Evolutionary conservation across 139 green algal species (phyloP), one percentile per base, ranked within the genome.

Genomic region (Trebouxia sp.): DNA sequence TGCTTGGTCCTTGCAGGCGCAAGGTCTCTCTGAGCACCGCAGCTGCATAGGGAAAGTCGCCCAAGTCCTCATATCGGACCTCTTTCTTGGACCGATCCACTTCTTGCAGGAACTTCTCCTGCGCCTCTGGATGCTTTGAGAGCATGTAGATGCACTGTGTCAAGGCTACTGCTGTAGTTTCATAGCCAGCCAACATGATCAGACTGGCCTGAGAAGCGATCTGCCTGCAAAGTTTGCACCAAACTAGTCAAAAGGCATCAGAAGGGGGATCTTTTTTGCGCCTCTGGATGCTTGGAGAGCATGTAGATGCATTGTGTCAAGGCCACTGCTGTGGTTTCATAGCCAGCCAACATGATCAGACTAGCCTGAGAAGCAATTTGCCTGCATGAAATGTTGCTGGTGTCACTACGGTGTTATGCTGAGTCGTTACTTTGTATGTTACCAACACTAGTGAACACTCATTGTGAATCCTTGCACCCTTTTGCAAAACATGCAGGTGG

Each of bases 21-120:
- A 88, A 32, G 10, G 65, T 17, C 43, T 88, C 84, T 5, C 76
- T 83, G 6, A 85, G 26, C 9, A 84, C 76, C 4, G 80, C 84
- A 14, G 75, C 48, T 0, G 39, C 26, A 38, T 84, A 88, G 28
- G 84, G 84, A 10, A 83, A 80, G 32, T 26, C 0, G 0, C 45
- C 51, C 56, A 80, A 35, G 74, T 84, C 78, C 10, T 77, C 81
- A 14, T 82, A 75, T 35, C 67, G 76, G 72, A 45, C 39, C 55
- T 75, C 24, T 5, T 15, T 26, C 51, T n/a, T 47, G 35, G 30
- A 51, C 0, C 47, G 70, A 65, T 89, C 82, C 22, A 87, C 55
- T 41, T 89, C 85, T 2, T 45, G 56, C 28, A 81, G 38, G 41
- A 89, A 48, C 50, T 38, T 43, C 12, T 43, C 48, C 47, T 85